These are phyloP conservation scores for Selenicereus undatus DNA, from an alignment of 148 eudicot species.

Conservation along the genomic window DNA sequence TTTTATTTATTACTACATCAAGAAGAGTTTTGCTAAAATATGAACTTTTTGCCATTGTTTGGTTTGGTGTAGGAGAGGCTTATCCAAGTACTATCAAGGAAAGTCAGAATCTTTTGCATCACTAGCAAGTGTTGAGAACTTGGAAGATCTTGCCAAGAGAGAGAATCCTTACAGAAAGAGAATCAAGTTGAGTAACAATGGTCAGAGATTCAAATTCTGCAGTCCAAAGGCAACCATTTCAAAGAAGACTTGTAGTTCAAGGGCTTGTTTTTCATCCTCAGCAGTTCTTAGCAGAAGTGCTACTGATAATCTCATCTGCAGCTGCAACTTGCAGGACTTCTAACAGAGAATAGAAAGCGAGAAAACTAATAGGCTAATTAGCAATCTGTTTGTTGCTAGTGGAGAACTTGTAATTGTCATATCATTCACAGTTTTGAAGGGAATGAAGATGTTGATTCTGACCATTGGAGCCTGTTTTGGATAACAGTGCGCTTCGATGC, in stretches of 20 bases:
- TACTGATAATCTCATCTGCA: neutral
- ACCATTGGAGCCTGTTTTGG: neutral
- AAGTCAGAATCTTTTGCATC: slow-evolving; percentile 75
- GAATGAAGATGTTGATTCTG: neutral
- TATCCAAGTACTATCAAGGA: slow-evolving; percentile 68
- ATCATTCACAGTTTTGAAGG: neutral
- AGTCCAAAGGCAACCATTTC: slow-evolving; percentile 53
- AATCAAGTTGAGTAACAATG: slow-evolving; percentile 37
- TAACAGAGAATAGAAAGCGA: neutral
- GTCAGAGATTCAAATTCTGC: slow-evolving; percentile 26
- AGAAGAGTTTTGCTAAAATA: neutral
- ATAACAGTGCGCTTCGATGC: neutral
- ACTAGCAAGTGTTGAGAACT: slow-evolving; percentile 52
- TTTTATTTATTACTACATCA: neutral
- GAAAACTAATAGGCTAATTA: neutral
- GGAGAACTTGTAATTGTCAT: neutral
- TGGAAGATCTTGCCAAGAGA: slow-evolving; percentile 74
- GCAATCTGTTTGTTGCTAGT: neutral
- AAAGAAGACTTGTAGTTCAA: slow-evolving; percentile 38
- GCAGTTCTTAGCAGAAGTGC: neutral
- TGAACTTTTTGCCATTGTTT: neutral
- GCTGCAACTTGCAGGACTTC: neutral
- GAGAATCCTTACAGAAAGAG: slow-evolving; percentile 43
- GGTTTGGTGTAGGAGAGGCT: slow-evolving; percentile 57
- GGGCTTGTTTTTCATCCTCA: slow-evolving; percentile 3